A percentile compares a stretch with the other conserved stretches of the same genome.
Evolutionary conservation across 163 green algal species (phyloP).

Genomic region (Chlorella variabilis): DNA sequence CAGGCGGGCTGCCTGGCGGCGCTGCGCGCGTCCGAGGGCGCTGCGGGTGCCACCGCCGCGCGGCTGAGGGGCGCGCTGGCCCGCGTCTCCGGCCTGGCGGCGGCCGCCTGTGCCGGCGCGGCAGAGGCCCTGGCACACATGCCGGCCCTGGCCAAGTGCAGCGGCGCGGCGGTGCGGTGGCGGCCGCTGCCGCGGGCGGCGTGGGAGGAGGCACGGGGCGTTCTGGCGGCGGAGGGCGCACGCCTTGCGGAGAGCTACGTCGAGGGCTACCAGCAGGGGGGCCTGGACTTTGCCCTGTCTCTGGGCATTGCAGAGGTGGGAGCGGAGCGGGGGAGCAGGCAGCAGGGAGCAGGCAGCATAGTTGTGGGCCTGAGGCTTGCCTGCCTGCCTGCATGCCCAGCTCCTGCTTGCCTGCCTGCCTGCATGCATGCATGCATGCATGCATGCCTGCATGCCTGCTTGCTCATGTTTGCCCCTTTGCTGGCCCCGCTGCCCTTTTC

Average conservation of each 20-base stretch:
- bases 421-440: no score
- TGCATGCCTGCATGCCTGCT: background rate
- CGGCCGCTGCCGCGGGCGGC: background rate
- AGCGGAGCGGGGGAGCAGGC: background rate
- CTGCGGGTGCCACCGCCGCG: background rate
- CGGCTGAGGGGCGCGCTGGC: background rate
- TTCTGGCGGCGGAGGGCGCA: background rate
- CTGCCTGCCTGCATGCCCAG: background rate
- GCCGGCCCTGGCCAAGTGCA: background rate
- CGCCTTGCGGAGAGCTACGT: background rate
- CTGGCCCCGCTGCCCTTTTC: background rate
- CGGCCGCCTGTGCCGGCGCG: conserved; percentile 5
- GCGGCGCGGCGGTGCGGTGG: background rate
- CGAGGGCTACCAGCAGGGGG: background rate
- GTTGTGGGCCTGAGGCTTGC: background rate
- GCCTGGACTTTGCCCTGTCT: conserved; percentile 8
- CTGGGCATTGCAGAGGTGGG: background rate
- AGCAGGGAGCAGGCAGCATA: background rate
- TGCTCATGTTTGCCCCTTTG: background rate
- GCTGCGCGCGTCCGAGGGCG: background rate
- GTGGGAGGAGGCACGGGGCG: background rate
- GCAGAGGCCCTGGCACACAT: conserved; percentile 7
- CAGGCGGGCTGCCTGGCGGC: background rate
- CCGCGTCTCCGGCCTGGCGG: background rate
- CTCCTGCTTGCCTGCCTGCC: no score